Base-by-base conservation (phyloP, 805 yeast genomes). In the Yarrowia sp. region DNA sequence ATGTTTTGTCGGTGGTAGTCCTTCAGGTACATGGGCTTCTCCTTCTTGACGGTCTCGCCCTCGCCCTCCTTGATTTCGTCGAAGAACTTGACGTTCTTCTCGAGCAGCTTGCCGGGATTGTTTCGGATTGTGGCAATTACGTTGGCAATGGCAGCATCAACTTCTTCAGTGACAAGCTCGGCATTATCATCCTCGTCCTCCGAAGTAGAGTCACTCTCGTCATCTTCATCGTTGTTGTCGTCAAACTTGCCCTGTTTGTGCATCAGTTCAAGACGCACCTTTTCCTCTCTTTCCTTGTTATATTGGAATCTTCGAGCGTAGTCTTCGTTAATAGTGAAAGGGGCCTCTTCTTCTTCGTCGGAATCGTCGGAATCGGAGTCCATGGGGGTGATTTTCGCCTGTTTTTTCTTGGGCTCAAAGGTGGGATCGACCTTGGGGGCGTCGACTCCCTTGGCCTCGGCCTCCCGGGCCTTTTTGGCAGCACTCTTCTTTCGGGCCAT, bases 401-500 rank as follows among this genome's bases (percentile, higher is more conserved):
- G 47, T 34, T 68, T 66, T 19, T 66, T 49, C 53, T 60, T 44
- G 69, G n/a, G 66, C 49, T 70, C 68, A 43, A 72, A 79, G 8
- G 81, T 13, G n/a, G 66, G 13, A 3, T 34, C 55, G 24, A 20
- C 55, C 19, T 15, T 15, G 55, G 55, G 39, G 24, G 55, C 44
- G n/a, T 39, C 52, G 0, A 17, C 65, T 3, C 46, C 55, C 55
- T 34, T 46, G 46, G 55, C 13, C n/a, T 47, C 66, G 30, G 53
- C 83, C 69, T 83, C 87, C 74, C 79, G 82, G 12, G 93, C 93
- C 74, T 79, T 88, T 74, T 88, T 89, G 68, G 92, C 81, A 47
- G 93, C 92, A 30, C 94, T 88, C 83, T 90, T 90, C 87, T 90
- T 91, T 85, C 96, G 87, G 50, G 95, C 88, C 96, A 90, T 90